phyloP scores from a whole-genome alignment of 2,329 filamentous ascomycete species.

The Diaporthe longicolla region DNA sequence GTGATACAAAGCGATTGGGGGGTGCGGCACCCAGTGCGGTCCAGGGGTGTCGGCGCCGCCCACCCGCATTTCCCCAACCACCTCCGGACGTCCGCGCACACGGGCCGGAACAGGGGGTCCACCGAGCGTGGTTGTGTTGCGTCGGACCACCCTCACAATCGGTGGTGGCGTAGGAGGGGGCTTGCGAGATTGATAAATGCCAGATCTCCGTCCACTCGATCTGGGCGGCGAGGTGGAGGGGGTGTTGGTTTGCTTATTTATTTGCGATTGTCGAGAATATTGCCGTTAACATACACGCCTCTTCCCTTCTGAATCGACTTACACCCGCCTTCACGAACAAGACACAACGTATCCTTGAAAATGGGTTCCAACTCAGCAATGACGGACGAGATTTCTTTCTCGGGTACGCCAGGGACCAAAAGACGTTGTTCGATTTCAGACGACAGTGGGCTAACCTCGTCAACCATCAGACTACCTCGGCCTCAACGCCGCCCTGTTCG shows the following conservation, averaged over 20 bases:
- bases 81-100: constrained; percentile 32
- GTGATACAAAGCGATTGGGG: neutral
- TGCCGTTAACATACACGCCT: neutral
- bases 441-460: neutral
- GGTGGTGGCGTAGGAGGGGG: constrained; percentile 1
- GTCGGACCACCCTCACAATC: constrained; percentile 1
- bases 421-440: neutral
- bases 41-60: neutral
- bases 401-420: constrained; percentile 28
- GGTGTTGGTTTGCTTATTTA: neutral
- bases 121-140: neutral
- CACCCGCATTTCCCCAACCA: constrained; percentile 37
- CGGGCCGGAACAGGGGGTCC: constrained; percentile 23
- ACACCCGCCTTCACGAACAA: neutral
- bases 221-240: constrained; percentile 5
- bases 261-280: neutral
- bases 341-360: neutral
- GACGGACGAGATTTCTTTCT: constrained; percentile 41
- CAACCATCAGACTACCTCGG: constrained; percentile 46
- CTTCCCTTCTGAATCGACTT: neutral
- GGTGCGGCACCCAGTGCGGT: neutral
- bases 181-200: constrained; percentile 20
- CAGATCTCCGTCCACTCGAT: constrained; percentile 17
- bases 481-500: constrained; percentile 46
- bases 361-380: constrained; percentile 36